Percentiles rank a stretch among this genome's conserved stretches.
These are phyloP conservation scores for Dioscorea zingiberensis DNA, from an alignment of 106 monocot species.

Conservation along the genomic window DNA sequence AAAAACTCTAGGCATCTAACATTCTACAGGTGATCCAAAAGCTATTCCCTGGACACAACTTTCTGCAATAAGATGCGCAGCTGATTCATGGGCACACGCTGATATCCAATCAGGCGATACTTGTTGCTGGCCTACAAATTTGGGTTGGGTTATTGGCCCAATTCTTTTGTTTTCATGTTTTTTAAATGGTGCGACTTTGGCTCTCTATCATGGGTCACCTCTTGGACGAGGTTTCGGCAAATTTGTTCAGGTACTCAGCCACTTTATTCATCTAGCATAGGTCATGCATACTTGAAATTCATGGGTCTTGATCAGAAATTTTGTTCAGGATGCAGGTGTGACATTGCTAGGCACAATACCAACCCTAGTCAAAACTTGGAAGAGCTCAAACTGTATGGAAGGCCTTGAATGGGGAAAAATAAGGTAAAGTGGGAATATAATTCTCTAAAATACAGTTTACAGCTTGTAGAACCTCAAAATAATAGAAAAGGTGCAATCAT, in stretches of 20 bases:
- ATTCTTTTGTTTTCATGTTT: conserved; percentile 64
- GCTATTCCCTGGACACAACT: conserved; percentile 95
- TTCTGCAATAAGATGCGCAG: conserved; percentile 73
- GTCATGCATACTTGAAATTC: background rate
- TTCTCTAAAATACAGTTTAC: background rate
- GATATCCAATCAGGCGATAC: conserved; percentile 61
- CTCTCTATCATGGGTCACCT: conserved; percentile 89
- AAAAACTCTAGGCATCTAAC: background rate
- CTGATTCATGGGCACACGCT: conserved; percentile 85
- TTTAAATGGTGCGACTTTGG: conserved; percentile 71
- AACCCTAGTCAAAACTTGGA: conserved; percentile 87
- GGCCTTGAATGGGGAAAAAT: conserved; percentile 81
- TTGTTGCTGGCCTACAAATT: conserved; percentile 87
- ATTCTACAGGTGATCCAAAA: conserved; percentile 79
- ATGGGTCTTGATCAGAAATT: background rate
- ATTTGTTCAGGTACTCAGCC: conserved; percentile 65
- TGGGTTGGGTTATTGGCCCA: conserved; percentile 94
- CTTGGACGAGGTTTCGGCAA: conserved; percentile 78
- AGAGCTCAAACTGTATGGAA: conserved; percentile 77
- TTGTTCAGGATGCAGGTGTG: conserved; percentile 78
- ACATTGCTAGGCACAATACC: conserved; percentile 85
- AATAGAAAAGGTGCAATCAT: background rate
- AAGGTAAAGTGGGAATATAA: conserved; percentile 33
- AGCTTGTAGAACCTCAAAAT: background rate
- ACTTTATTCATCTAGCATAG: background rate